Conservation (phyloP, 1,284 basidiomycete species). For the Tilletia caries region DNA sequence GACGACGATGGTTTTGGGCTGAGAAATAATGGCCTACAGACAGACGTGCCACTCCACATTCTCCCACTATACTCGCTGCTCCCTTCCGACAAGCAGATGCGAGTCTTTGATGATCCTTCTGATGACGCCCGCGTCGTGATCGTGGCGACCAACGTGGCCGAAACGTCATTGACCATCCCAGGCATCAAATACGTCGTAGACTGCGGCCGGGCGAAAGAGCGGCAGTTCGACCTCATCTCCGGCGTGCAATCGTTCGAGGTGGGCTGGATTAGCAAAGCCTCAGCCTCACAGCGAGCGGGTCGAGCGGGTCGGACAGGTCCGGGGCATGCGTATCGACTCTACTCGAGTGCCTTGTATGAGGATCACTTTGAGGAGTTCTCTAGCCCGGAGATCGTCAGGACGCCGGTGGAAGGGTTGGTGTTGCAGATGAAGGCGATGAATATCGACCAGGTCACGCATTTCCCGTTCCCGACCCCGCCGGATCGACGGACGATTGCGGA, state of each 20-base stretch:
- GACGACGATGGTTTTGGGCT: not conserved
- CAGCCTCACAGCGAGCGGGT: constrained; percentile 69
- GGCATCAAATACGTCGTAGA: constrained; percentile 74
- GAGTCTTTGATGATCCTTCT: constrained; percentile 68
- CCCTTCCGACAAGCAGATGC: constrained; percentile 70
- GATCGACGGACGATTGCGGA: constrained; percentile 73
- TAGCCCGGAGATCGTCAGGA: constrained; percentile 86
- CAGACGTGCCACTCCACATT: constrained; percentile 57
- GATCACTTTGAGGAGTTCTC: constrained; percentile 85
- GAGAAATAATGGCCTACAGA: constrained; percentile 18
- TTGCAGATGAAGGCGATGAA: constrained; percentile 99
- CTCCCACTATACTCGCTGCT: constrained; percentile 72
- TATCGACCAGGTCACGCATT: constrained; percentile 91
- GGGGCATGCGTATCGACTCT: constrained; percentile 74
- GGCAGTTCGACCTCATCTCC: constrained; percentile 63
- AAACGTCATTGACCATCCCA: constrained; percentile 74
- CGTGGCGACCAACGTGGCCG: constrained; percentile 73
- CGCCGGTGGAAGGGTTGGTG: constrained; percentile 94
- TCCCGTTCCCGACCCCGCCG: constrained; percentile 96
- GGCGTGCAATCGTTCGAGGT: constrained; percentile 72
- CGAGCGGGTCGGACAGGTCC: constrained; percentile 74
- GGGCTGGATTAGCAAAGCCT: constrained; percentile 72
- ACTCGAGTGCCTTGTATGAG: constrained; percentile 76
- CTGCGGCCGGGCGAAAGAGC: constrained; percentile 78
- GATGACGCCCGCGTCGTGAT: constrained; percentile 67